phyloP scores from a whole-genome alignment of 108 stramenopile genomes.

The Stephanodiscus triporus region DNA sequence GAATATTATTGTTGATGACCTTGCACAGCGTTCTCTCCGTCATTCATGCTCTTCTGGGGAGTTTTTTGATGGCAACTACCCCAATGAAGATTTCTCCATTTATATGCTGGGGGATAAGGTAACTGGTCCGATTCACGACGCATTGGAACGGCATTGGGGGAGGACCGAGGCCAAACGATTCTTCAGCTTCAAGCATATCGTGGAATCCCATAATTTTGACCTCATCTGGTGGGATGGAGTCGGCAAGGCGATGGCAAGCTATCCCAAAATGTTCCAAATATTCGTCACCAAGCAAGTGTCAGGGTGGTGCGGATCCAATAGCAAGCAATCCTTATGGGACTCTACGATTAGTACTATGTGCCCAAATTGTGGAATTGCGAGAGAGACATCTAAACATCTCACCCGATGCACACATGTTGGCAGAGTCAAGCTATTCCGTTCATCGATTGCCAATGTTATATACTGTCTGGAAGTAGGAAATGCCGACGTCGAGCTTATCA shows the following conservation, averaged over 20 bases:
- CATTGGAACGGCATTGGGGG: background rate
- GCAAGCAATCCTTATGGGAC: no score
- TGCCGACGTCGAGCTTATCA: no score
- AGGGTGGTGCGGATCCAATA: background rate
- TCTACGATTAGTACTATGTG: no score
- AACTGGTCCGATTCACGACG: background rate
- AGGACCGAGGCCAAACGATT: background rate
- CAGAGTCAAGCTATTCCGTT: no score
- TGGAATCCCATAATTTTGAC: background rate
- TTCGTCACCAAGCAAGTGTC: slow-evolving; percentile 3
- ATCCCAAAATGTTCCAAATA: background rate
- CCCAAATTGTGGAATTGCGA: no score
- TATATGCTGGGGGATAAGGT: background rate
- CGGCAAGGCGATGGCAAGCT: background rate
- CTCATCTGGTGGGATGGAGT: slow-evolving; percentile 13
- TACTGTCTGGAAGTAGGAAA: no score
- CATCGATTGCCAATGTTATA: no score
- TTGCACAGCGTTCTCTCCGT: background rate
- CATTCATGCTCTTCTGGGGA: background rate
- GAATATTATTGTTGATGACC: background rate
- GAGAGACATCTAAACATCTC: no score
- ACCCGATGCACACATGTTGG: no score
- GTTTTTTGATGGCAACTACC: background rate
- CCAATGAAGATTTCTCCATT: background rate
- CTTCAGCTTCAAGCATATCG: background rate